Evolutionary conservation across 1,139 yeast species (phyloP).

Genomic region (Saccharomyces hybrid): DNA sequence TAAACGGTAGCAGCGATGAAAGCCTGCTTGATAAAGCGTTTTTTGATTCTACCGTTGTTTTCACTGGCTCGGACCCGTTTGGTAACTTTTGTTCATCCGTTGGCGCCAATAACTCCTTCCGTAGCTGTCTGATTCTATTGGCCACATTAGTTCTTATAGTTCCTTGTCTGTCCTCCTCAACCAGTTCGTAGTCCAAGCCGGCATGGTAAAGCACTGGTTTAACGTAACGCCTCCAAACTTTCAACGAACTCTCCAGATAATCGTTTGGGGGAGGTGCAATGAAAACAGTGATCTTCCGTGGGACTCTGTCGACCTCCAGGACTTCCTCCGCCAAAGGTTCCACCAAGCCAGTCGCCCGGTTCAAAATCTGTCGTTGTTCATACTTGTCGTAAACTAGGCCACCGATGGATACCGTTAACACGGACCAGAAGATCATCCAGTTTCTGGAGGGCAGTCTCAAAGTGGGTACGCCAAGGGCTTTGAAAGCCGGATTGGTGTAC

Average conservation of each 20-base stretch:
- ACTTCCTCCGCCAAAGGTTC: constrained; percentile 42
- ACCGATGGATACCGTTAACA: constrained; percentile 58
- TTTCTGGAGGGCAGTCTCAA: constrained; percentile 79
- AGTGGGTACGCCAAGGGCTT: constrained; percentile 78
- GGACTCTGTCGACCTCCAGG: constrained; percentile 43
- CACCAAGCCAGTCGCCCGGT: constrained; percentile 59
- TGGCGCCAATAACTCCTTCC: constrained; percentile 37
- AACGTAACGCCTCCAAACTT: constrained; percentile 67
- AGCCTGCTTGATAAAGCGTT: neutral
- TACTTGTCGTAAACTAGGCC: constrained; percentile 72
- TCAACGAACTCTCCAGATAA: constrained; percentile 67
- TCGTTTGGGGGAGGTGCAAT: constrained; percentile 97
- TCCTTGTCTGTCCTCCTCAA: constrained; percentile 72
- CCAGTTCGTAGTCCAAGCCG: constrained; percentile 77
- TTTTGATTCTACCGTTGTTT: neutral
- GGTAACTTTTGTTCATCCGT: neutral
- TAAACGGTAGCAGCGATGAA: neutral
- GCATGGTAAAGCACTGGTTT: constrained; percentile 84
- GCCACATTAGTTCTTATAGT: constrained; percentile 79
- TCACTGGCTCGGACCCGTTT: neutral
- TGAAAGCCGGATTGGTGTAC: constrained; percentile 70
- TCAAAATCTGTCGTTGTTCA: constrained; percentile 59
- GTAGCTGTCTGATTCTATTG: constrained; percentile 63
- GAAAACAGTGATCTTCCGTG: constrained; percentile 74
- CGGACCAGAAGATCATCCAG: constrained; percentile 86